These are phyloP conservation scores for Globisporangium nunn DNA, from an alignment of 352 stramenopile species.

Conservation along the genomic window DNA sequence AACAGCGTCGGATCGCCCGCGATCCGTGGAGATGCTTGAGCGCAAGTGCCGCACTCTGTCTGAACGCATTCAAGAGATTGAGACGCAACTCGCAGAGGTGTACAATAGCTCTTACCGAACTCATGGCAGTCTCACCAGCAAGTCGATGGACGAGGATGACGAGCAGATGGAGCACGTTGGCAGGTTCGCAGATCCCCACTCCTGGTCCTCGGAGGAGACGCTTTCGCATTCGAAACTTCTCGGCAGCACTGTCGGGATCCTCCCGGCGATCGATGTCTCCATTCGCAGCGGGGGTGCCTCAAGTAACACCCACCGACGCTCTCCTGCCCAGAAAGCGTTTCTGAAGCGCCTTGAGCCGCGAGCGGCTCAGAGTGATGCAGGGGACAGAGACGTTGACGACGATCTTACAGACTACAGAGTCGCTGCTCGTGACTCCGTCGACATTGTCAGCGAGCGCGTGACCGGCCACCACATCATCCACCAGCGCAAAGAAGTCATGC, in stretches of 20 bases:
- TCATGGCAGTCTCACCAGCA: neutral
- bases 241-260: slow-evolving; percentile 4
- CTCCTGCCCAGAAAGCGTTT: slow-evolving; percentile 62
- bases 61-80: slow-evolving; percentile 34
- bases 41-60: slow-evolving; percentile 23
- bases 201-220: no score
- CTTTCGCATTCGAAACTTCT: no score
- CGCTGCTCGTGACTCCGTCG: no score
- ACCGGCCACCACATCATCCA: slow-evolving; percentile 22
- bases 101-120: slow-evolving; percentile 26
- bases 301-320: slow-evolving; percentile 18
- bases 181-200: neutral
- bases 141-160: neutral
- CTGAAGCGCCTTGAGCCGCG: slow-evolving; percentile 25
- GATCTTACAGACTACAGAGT: no score
- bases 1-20: slow-evolving; percentile 21
- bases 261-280: slow-evolving; percentile 12
- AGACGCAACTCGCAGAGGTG: slow-evolving; percentile 16
- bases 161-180: slow-evolving; percentile 1
- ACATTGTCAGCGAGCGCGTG: neutral
- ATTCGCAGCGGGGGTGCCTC: neutral
- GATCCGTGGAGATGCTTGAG: slow-evolving; percentile 29
- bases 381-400: neutral
- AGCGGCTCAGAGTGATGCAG: neutral
- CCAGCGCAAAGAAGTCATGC: slow-evolving; percentile 26